Base-by-base conservation (phyloP, 2,329 filamentous ascomycete species). In the Trichoderma sp. region DNA sequence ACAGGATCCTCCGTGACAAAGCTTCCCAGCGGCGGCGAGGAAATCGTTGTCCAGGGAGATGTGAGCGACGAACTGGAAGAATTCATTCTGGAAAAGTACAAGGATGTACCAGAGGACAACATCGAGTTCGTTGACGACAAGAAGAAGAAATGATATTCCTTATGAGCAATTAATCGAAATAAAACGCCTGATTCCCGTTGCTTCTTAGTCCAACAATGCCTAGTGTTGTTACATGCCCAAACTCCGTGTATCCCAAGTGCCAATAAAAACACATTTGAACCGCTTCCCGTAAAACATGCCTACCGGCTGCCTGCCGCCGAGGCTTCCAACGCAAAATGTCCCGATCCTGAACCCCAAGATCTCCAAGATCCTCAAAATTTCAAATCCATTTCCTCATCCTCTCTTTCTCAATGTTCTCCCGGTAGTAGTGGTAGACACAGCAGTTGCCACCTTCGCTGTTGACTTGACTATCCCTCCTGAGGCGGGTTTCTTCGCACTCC, bases 21-120 rank as follows among this genome's bases (percentile, higher is more conserved):
- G 84, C 89, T 92, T 1, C 88, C 94, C 0, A 91, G 90, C 70
- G 94, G 93, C 26, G 93, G 93, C 21, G 96, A 99, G 83, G 96
- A 98, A 84, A 98, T 99, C 80, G 97, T 97, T 5, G 94, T 99
- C 24, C 96, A 99, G 84, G 96, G 96, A 39, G 96, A 99, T 83
- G 91, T 99, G 74, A 97, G 94, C 81, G 93, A 96, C 78, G 96
- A 99, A 83, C 91, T 99, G 75, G 89, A 93, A 79, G 96, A 98
- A 80, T 98, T 95, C 84, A 83, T 99, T 79, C 81, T 93, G 74
- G 94, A 98, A 80, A 93, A 93, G 80, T 97, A 97, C 82, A 92
- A 92, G 81, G 89, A 94, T 75, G 92, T 99, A 77, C 95, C 95
- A 3, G 93, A 97, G 84, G 94, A 97, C 80, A 98, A 99, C 83